A percentile compares a stretch with the other conserved stretches of the same genome.
Conservation (phyloP, 2,329 filamentous ascomycete genomes). For the Colletotrichum brevisporum region DNA sequence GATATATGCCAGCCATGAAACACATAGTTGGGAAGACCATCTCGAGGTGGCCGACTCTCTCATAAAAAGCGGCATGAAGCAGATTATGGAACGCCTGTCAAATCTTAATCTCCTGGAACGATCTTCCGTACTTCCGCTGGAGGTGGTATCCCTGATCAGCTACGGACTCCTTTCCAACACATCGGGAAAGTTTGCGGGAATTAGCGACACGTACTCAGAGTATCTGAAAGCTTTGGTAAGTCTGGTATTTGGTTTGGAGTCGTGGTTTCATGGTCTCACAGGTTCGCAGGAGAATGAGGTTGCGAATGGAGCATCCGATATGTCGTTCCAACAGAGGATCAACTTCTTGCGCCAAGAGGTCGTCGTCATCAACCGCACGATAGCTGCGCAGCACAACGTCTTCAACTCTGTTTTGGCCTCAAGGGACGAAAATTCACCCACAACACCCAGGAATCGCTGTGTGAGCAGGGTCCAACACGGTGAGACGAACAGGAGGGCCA, state of each 20-base stretch:
- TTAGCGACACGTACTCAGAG: constrained; percentile 58
- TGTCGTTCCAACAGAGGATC: constrained; percentile 57
- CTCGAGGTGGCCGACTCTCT: constrained; percentile 49
- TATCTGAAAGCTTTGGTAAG: constrained; percentile 57
- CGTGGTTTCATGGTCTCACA: constrained; percentile 40
- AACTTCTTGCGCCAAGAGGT: constrained; percentile 59
- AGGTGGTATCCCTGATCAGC: constrained; percentile 57
- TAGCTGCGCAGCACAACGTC: constrained; percentile 51
- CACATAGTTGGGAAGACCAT: constrained; percentile 47
- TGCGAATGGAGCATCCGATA: constrained; percentile 54
- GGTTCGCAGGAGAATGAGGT: constrained; percentile 55
- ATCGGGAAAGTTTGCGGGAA: constrained; percentile 53
- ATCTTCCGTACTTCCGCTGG: constrained; percentile 57
- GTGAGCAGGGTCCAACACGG: constrained; percentile 38
- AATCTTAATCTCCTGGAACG: constrained; percentile 51
- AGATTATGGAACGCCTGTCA: constrained; percentile 52
- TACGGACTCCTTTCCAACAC: constrained; percentile 56
- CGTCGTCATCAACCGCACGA: constrained; percentile 52
- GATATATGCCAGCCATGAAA: constrained; percentile 46
- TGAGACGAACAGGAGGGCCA: constrained; percentile 16
- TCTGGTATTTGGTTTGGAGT: neutral
- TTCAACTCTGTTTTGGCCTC: constrained; percentile 45
- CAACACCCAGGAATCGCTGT: constrained; percentile 39
- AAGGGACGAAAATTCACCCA: constrained; percentile 11
- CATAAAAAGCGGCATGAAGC: constrained; percentile 53